A percentile compares a stretch with the other conserved stretches of the same genome.
Evolutionary conservation across 176 grass and related monocot genomes (phyloP).

Genomic region (Rhipidocladum racemiflorum): DNA sequence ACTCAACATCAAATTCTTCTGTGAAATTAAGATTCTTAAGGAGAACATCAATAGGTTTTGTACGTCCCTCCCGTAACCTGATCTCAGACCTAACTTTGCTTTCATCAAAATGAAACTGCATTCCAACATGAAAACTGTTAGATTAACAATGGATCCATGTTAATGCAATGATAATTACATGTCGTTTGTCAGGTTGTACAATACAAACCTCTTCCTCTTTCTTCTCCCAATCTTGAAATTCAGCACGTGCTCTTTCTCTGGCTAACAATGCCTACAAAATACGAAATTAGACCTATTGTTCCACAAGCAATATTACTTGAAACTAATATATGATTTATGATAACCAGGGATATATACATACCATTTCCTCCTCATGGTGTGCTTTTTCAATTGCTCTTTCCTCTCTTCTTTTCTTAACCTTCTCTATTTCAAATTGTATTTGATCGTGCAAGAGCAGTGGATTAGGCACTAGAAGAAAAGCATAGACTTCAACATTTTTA

Average conservation of each 20-base stretch:
- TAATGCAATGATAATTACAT: too few relatives aligned
- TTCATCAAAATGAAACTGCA: conserved; percentile 97
- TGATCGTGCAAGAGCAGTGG: conserved; percentile 2
- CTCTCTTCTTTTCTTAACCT: conserved; percentile 99
- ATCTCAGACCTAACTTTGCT: conserved; percentile 97
- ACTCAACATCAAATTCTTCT: conserved; percentile 80
- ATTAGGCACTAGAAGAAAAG: conserved; percentile 12
- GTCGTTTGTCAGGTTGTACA: too few relatives aligned
- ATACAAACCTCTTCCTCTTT: too few relatives aligned
- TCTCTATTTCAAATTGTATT: conserved; percentile 89
- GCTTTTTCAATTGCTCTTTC: too few relatives aligned
- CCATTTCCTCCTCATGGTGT: too few relatives aligned
- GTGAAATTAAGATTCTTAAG: conserved; percentile 79
- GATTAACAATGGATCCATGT: too few relatives aligned
- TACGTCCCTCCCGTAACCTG: conserved; percentile 84
- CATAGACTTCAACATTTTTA: conserved; percentile 9
- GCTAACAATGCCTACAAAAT: conserved; percentile 71
- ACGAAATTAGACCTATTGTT: conserved; percentile 27
- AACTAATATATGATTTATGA: conserved; percentile 19
- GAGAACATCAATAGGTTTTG: conserved; percentile 96
- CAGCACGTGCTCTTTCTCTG: conserved; percentile 84
- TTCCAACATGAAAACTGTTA: too few relatives aligned
- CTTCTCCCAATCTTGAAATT: conserved; percentile 99
- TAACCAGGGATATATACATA: too few relatives aligned
- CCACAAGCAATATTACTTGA: conserved; percentile 1